Base-by-base conservation (phyloP, 208 protist genomes). In the Porcisia deanei region DNA sequence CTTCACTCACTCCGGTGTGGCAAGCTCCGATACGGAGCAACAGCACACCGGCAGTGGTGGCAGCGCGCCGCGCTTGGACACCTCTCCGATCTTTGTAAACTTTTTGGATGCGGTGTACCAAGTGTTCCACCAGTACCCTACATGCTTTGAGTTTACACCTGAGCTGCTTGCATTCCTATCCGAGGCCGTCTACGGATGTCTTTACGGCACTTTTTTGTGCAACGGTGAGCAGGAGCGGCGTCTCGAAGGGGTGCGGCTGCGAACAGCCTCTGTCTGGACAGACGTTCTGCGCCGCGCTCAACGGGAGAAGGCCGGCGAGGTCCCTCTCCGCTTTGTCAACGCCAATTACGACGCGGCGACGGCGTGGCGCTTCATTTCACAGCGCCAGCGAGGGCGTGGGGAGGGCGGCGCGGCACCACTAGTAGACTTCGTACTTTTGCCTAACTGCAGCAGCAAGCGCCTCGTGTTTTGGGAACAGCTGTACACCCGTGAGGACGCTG, bases 51-150 rank as follows among this genome's bases (percentile, higher is more conserved):
- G 70, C 45, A 61, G 37, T 39, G 70, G 60, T 63, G 52, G 70
- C 57, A 59, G 65, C 14, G 80, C 72, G 55, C 37, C 71, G 57
- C 72, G 65, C 45, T 81, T 93, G 10, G 86, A 99, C 69, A 75
- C 79, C 7, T 94, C 97, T 7, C 98, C 98, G 25, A 94, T 99
- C 58, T 99, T 99, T 73, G 67, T 96, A 16, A 98, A 99, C 82
- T 99, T 95, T 74, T 83, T 99, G 52, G 98, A 99, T 73, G 94
- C 91, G 64, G 96, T 99, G 37, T 99, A 88, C 75, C 98, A 99
- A 67, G 53, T 99, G 14, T 65, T 91, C 10, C 85, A 83, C 10
- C 98, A 99, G 85, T 98, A 93, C 71, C 98, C 98, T 14, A 76
- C 76, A 25, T 66, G 84, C 30, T 99, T 99, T 80, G 98, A 99